Evolutionary conservation across 805 yeast genomes (phyloP).

Genomic region (Wickerhamomyces rabaulensis): DNA sequence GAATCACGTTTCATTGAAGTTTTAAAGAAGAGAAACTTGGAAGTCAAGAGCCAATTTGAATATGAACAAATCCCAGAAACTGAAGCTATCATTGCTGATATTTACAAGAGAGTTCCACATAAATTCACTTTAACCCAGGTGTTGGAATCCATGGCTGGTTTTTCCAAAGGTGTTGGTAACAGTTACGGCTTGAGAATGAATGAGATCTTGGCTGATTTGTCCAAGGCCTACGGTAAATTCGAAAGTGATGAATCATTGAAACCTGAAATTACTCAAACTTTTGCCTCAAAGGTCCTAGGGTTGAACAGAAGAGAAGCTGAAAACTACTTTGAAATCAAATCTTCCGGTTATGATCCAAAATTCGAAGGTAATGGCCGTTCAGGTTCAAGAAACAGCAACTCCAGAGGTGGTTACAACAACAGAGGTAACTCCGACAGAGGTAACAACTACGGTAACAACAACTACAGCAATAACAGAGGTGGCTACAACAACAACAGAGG

Average conservation of each 20-base stretch:
- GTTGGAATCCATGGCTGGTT: conserved; percentile 31
- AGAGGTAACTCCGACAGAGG: background rate
- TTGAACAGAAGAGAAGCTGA: conserved; percentile 17
- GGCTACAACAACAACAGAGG: background rate
- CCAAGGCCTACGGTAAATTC: conserved; percentile 24
- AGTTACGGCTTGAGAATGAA: conserved; percentile 28
- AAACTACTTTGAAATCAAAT: conserved; percentile 15
- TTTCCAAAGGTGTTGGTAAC: conserved; percentile 28
- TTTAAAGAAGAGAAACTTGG: conserved; percentile 50
- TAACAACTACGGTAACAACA: background rate
- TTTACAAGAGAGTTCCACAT: conserved; percentile 21
- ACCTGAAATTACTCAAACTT: conserved; percentile 18
- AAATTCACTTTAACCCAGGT: conserved; percentile 27
- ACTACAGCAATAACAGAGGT: background rate
- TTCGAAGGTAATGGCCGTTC: background rate
- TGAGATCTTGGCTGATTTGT: conserved; percentile 28
- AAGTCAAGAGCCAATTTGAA: conserved; percentile 38
- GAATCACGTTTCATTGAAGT: conserved; percentile 53
- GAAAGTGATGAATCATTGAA: conserved; percentile 11
- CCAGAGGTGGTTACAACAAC: conserved; percentile 1
- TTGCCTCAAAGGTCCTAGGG: conserved; percentile 19
- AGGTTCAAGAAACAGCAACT: background rate
- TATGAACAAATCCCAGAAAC: conserved; percentile 34
- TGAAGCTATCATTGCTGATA: conserved; percentile 26
- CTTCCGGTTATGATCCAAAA: background rate